These are phyloP conservation scores for Juglanconis oblonga DNA, from an alignment of 2,329 filamentous ascomycete species.

Conservation along the genomic window DNA sequence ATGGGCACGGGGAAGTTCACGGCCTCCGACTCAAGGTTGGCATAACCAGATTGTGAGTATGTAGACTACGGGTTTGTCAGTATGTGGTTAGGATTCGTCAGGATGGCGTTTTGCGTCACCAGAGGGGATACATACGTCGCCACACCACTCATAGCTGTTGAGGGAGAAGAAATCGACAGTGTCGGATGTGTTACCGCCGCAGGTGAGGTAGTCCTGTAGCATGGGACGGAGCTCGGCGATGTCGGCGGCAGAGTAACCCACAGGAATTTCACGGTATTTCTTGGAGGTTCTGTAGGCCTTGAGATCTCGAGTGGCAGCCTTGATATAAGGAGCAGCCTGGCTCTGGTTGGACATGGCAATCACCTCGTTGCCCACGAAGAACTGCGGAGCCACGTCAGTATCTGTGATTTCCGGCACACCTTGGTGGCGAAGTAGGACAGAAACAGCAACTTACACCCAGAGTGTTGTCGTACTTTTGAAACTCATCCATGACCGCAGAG, in stretches of 20 bases:
- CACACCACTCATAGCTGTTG: constrained; percentile 84
- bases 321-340: constrained; percentile 74
- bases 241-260: constrained; percentile 86
- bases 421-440: too few relatives aligned
- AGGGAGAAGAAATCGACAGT: constrained; percentile 80
- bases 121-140: constrained; percentile 34
- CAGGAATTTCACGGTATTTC: constrained; percentile 75
- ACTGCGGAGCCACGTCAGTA: constrained; percentile 27
- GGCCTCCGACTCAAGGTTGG: constrained; percentile 63
- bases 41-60: constrained; percentile 67
- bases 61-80: constrained; percentile 18
- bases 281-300: constrained; percentile 76
- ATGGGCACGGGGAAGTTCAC: constrained; percentile 76
- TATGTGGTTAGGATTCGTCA: neutral
- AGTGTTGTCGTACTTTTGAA: constrained; percentile 74
- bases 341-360: constrained; percentile 61
- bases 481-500: constrained; percentile 70
- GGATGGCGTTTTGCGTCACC: neutral
- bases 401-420: neutral
- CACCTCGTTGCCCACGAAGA: constrained; percentile 88
- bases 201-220: constrained; percentile 72
- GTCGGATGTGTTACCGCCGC: constrained; percentile 66
- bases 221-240: constrained; percentile 65
- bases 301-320: constrained; percentile 76
- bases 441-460: constrained; percentile 47